Conservation (phyloP, 805 yeast species). For the Vanderwaltozyma verrucispora region DNA sequence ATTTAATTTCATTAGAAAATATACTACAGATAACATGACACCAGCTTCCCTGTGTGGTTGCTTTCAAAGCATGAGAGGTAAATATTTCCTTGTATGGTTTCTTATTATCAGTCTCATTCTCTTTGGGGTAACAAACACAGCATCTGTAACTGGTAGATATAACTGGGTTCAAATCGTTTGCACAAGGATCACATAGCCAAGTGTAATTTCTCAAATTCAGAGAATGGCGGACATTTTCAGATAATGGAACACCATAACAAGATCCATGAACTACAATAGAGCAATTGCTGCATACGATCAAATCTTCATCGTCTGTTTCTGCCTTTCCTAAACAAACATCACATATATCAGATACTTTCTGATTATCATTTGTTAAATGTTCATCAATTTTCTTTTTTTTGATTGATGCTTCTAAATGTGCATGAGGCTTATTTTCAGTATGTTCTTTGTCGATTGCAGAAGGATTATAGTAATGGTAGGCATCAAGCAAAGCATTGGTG, state of each 20-base stretch:
- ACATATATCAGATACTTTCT: neutral
- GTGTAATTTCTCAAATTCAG: slow-evolving; percentile 20
- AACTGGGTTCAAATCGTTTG: slow-evolving; percentile 55
- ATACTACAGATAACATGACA: slow-evolving; percentile 66
- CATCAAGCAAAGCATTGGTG: too few relatives aligned
- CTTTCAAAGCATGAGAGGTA: slow-evolving; percentile 46
- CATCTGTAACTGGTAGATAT: slow-evolving; percentile 52
- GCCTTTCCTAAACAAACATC: neutral
- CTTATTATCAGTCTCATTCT: slow-evolving; percentile 9
- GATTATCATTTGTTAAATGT: neutral
- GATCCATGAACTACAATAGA: slow-evolving; percentile 57
- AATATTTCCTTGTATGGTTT: neutral
- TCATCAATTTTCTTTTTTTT: too few relatives aligned
- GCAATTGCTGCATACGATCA: slow-evolving; percentile 48
- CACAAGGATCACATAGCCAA: slow-evolving; percentile 79
- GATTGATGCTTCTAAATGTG: too few relatives aligned
- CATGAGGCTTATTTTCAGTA: too few relatives aligned
- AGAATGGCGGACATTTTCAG: neutral
- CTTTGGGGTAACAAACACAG: slow-evolving; percentile 50
- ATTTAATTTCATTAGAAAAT: slow-evolving; percentile 37
- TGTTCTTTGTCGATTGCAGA: too few relatives aligned
- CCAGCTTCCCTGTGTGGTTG: slow-evolving; percentile 65
- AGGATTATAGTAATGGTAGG: too few relatives aligned
- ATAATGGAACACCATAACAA: slow-evolving; percentile 48
- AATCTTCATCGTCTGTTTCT: slow-evolving; percentile 13